Evolutionary conservation across 2,329 filamentous ascomycete genomes (phyloP), one percentile per base, ranked within the genome.

Genomic region (Colletotrichum gigasporum): DNA sequence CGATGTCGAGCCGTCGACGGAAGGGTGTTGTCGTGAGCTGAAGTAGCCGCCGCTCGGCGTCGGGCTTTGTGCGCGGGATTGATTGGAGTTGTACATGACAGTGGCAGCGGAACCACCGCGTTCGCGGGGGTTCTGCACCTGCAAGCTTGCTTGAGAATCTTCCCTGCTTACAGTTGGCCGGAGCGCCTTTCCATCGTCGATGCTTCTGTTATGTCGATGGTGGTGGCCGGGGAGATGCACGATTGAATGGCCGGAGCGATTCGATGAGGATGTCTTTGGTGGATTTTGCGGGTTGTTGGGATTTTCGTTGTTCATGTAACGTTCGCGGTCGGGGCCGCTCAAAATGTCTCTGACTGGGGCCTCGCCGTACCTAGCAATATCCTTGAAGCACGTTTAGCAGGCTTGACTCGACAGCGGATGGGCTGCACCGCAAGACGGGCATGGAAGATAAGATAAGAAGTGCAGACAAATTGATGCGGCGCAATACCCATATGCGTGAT

Each of bases 101-200:
- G 72, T 80, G 41, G 75, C 72, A 28, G 73, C 72, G 28, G 82
- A 82, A 52, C 76, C 79, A 32, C 78, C 82, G 59, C 83, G 83
- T 65, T 90, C 89, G 74, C 85, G 88, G 72, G 79, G 77, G 26
- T 78, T 72, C 32, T 72, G 72, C 24, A 70, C 69, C 65, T 70
- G 75, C 24, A 82, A 73, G 70, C 81, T 87, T 70, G 81, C 79
- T 20, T 84, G 79, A 14, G 91, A 89, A 64, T 95, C 91, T 74
- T 97, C 93, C 71, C 91, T 86, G 74, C 91, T 94, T 59, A 89
- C 84, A 11, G 87, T 85, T n/a, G 92, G 92, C 65, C 91, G 87
- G 70, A 92, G 76, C 30, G 89, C 82, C 70, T 88, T 88, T 10
- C 85, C 76, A 66, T 91, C 89, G 67, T 91, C 89, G 74, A 85